phyloP scores from a whole-genome alignment of 805 yeast genomes.

The Torulaspora delbrueckii region DNA sequence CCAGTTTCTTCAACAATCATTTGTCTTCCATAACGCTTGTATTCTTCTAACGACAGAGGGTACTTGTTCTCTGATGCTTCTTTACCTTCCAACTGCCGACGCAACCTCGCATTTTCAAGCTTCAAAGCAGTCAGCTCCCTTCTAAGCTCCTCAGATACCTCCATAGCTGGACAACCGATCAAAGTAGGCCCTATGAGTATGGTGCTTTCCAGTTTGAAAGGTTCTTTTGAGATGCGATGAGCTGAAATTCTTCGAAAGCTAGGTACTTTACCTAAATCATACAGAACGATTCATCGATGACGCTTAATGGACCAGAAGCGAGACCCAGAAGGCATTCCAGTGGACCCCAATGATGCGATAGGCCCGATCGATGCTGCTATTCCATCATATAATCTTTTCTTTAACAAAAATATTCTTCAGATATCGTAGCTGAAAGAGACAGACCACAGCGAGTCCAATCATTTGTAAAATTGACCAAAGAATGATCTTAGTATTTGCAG shows the following conservation, averaged over 20 bases:
- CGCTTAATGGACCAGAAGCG: neutral
- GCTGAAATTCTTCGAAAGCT: neutral
- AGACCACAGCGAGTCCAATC: slow-evolving; percentile 58
- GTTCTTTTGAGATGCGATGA: slow-evolving; percentile 1
- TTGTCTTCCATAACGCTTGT: slow-evolving; percentile 84
- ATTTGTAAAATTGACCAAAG: slow-evolving; percentile 72
- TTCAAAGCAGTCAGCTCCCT: slow-evolving; percentile 25
- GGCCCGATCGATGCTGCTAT: neutral
- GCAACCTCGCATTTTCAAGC: slow-evolving; percentile 28
- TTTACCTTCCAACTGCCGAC: slow-evolving; percentile 11
- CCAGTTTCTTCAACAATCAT: slow-evolving; percentile 87
- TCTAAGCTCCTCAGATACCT: slow-evolving; percentile 5
- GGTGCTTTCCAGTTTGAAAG: too few relatives aligned
- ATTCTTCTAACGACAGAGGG: slow-evolving; percentile 56
- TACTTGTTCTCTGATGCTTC: slow-evolving; percentile 1
- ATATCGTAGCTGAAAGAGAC: slow-evolving; percentile 72
- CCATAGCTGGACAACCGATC: slow-evolving; percentile 1
- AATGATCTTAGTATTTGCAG: slow-evolving; percentile 66
- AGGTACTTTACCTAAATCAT: neutral
- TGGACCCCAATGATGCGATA: neutral
- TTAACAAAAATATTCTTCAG: slow-evolving; percentile 79
- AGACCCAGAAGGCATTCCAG: neutral
- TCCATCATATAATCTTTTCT: slow-evolving; percentile 66
- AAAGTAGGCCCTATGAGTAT: neutral
- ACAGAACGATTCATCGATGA: neutral